Conservation (phyloP, 345 rosid species). For the Gossypium mustelinum region DNA sequence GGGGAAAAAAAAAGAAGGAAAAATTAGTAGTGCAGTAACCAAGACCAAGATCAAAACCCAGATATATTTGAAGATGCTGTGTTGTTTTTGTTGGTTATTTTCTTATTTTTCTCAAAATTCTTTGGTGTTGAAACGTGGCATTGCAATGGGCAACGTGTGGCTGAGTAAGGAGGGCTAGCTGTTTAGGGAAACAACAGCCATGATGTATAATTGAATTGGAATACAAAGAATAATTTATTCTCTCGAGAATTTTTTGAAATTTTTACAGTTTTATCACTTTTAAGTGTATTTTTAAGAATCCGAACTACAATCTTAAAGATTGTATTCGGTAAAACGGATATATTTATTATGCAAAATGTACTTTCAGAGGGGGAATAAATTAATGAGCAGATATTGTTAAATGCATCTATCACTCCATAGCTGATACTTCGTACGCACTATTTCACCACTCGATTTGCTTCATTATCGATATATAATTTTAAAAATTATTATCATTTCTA, state of each 20-base stretch:
- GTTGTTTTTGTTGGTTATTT: background rate
- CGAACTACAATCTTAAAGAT: too few relatives aligned
- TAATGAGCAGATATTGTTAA: too few relatives aligned
- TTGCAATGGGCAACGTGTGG: background rate
- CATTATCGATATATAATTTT: fast-evolving
- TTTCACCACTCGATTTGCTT: too few relatives aligned
- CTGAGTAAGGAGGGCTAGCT: background rate
- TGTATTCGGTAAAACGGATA: too few relatives aligned
- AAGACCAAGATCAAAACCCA: background rate
- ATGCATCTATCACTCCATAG: too few relatives aligned
- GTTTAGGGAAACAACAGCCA: background rate
- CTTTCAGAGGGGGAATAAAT: too few relatives aligned
- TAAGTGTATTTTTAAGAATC: too few relatives aligned
- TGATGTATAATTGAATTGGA: background rate
- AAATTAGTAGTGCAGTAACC: background rate
- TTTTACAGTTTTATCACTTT: too few relatives aligned
- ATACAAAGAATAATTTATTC: background rate
- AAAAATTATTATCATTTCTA: too few relatives aligned
- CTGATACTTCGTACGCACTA: too few relatives aligned
- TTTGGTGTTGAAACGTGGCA: slow-evolving; percentile 11
- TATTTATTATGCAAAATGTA: too few relatives aligned
- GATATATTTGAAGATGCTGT: background rate
- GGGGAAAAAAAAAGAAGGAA: background rate
- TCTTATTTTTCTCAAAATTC: background rate
- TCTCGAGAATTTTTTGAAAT: too few relatives aligned